Base-by-base conservation (phyloP, 495 filamentous ascomycete genomes). In the Aspergillus wentii region DNA sequence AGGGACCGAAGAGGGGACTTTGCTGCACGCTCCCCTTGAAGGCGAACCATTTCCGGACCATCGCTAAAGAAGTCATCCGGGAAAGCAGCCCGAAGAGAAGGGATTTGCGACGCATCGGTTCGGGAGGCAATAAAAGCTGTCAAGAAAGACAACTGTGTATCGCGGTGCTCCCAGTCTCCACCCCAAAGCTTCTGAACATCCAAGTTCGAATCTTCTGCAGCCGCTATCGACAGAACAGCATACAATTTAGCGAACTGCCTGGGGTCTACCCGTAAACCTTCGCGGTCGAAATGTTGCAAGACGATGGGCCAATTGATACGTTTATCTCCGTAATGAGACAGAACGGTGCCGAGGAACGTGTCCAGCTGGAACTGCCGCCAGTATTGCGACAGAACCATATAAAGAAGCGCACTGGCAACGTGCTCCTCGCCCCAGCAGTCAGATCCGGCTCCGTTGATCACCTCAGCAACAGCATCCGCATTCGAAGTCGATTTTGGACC, bases 171-270 rank as follows among this genome's bases (percentile, higher is more conserved):
- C 92, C 94, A 97, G 30, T 80, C 72, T 22, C 89, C 91, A 41
- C 89, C 88, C 92, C 91, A 97, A 17, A 99, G 72, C 25, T 71
- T 76, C 57, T 94, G 84, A 30, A 95, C 78, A 59, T 94, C 81
- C 52, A 84, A 72, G 37, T 54, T 72, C 18, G 62, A 49, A 27
- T 81, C 74, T 17, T 82, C 77, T 30, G 62, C 68, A 25, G 85
- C 85, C 37, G 85, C 66, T 1, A 79, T 79, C 19, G 85, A 64
- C 17, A 99, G 67, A 13, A 82, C 84, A 36, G 82, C 69, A 58
- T 88, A 91, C 9, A 99, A 60, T 19, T 75, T 76, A 22, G 88
- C 62, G 42, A 99, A 94, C 43, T 95, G 92, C 13, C 72, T 66
- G 17, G 82, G 74, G 5, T 85, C 79, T 18, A 99, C 73, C 40